Percentiles rank a stretch among this genome's conserved stretches.
These are phyloP conservation scores for Phytophthora crassamura DNA, from an alignment of 352 stramenopile species.

Conservation along the genomic window DNA sequence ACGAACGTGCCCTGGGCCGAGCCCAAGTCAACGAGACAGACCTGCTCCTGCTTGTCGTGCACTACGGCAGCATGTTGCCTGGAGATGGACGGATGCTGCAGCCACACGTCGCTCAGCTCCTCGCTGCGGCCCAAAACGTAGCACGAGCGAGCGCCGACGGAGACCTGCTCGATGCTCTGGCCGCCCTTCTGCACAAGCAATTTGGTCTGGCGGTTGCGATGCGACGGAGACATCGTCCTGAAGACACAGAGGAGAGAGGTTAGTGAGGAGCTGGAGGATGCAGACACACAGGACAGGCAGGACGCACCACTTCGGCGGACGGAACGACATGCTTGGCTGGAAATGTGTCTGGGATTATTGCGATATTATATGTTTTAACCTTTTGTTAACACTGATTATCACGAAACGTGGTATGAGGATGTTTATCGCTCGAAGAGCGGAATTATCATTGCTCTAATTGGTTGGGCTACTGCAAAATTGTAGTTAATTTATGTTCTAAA, in stretches of 20 bases:
- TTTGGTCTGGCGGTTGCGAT: conserved; percentile 49
- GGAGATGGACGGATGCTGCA: conserved; percentile 86
- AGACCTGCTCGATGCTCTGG: conserved; percentile 48
- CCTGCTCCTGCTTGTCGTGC: conserved; percentile 57
- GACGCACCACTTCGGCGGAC: not conserved
- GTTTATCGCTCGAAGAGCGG: no score
- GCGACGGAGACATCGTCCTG: conserved; percentile 61
- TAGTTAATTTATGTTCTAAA: no score
- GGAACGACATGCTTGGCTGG: not conserved
- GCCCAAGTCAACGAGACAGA: conserved; percentile 78
- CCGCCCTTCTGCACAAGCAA: conserved; percentile 66
- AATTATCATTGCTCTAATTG: no score
- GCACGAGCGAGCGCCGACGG: conserved; percentile 59
- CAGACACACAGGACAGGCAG: no score
- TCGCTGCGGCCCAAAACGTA: conserved; percentile 82
- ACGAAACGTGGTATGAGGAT: no score
- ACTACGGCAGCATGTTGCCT: conserved; percentile 81
- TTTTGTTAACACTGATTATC: no score
- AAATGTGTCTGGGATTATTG: no score
- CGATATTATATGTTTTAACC: no score
- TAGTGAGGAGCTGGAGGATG: not conserved
- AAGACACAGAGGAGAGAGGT: not conserved
- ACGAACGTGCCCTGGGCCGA: conserved; percentile 89
- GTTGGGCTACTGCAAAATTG: no score
- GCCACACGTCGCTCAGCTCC: conserved; percentile 71